Evolutionary conservation across 768 basidiomycete genomes (phyloP), one percentile per base, ranked within the genome.

Genomic region (Brasilioporus rufonigricans): DNA sequence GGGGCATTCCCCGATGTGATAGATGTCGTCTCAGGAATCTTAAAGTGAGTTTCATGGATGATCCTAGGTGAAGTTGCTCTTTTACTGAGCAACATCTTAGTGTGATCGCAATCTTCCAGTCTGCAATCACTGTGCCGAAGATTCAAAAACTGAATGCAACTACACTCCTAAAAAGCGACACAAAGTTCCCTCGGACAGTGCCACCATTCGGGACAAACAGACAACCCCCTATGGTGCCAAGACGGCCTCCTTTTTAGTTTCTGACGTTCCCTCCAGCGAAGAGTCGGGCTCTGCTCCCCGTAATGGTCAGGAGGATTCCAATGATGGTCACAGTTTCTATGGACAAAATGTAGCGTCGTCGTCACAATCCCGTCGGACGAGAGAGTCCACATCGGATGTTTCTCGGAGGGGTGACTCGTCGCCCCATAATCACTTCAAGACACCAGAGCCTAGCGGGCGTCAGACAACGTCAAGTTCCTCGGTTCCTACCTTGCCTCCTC

Each of bases 1-100:
- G 86, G 55, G 86, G 86, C 23, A 87, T 88, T 56, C 86, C 86
- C 29, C 76, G 86, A 52, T 88, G 86, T 55, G 86, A 88, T 75
- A 78, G 82, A 39, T 88, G 86, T 71, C 84, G 86, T 21, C 70
- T 76, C 38, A 76, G 76, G 64, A 88, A 87, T 67, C 73, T 87
- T 27, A 88, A 87, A 72, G 86, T 86, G 50, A 57, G 77, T 63
- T 57, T 18, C 1, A 18, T 53, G 10, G 35, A 24, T 10, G 38
- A n/a, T 54, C 23, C 8, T 18, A 39, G 1, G 7, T 13, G 11
- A 19, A 43, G 27, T 27, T 38, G 4, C 13, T 41, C 26, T 10
- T 51, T 56, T 47, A 50, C 54, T 52, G 36, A 50, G 19, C 44
- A 33, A 36, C 52, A 31, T 45, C 52, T 23, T 56, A 88, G 86